Base-by-base conservation (phyloP, 176 grass and related monocot species). In the Calamus simplicifolius region DNA sequence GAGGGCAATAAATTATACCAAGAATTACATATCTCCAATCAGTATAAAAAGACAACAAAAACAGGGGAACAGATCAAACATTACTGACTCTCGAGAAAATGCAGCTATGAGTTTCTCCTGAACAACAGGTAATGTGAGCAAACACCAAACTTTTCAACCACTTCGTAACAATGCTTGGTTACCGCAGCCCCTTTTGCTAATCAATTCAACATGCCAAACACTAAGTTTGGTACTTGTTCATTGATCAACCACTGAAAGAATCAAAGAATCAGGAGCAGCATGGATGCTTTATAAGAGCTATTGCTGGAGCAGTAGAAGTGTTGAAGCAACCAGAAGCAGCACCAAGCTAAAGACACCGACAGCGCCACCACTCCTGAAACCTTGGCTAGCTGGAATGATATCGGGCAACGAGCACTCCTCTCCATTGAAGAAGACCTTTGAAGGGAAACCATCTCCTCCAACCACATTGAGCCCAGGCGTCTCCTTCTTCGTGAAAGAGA, bases 221-320 rank as follows among this genome's bases (percentile, higher is more conserved):
- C 60, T 69, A 16, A 25, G 81, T 75, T 78, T 78, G 75, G 65
- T 38, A 16, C 43, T 60, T 25, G 58, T 26, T 66, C 50, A 14
- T 38, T n/a, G 18, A 55, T 54, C 27, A 18, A 17, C 5, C 8
- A 43, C 12, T 3, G 35, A 7, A 43, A 43, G 35, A 43, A 43
- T 13, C 35, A 43, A 43, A 13, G 35, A 43, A 43, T 43, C 35
- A 43, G 35, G 2, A 43, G 35, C 6, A 35, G 31, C 0, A 43
- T 2, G 35, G 8, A 43, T 43, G 35, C 35, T 43, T 13, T 12
- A n/a, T n/a, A n/a, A 43, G 35, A 43, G 35, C 35, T 43, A 43
- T 43, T 43, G 35, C 8, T 43, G 35, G 35, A 43, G 35, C 35
- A 43, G 35, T 10, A 43, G 8, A 13, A 43, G 35, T 12, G 35